These are phyloP conservation scores for Vigna trinervia DNA, from an alignment of 306 rosid genomes.

Conservation along the genomic window DNA sequence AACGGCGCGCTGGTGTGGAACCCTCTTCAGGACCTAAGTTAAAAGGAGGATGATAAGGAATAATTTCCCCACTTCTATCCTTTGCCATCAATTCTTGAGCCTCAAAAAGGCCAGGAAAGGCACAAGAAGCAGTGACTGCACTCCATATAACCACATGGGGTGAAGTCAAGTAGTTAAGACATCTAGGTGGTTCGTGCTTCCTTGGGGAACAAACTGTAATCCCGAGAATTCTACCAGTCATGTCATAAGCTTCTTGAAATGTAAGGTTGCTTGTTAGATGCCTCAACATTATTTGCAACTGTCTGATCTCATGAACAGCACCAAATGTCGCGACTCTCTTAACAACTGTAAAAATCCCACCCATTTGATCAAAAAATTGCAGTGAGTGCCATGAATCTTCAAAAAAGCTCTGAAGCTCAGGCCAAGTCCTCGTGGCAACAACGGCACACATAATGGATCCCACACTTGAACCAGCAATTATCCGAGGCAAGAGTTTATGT, in stretches of 20 bases:
- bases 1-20: slow-evolving; percentile 73
- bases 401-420: slow-evolving; percentile 91
- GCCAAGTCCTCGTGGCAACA: slow-evolving; percentile 98
- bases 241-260: slow-evolving; percentile 97
- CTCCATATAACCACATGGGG: slow-evolving; percentile 99
- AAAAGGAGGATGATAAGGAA: slow-evolving; percentile 96
- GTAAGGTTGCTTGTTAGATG: slow-evolving; percentile 90
- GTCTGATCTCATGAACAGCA: slow-evolving; percentile 94
- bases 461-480: slow-evolving; percentile 96
- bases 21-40: slow-evolving; percentile 91
- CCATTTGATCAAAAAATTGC: slow-evolving; percentile 91
- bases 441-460: slow-evolving; percentile 95
- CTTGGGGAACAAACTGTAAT: slow-evolving; percentile 97
- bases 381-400: slow-evolving; percentile 89
- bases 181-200: slow-evolving; percentile 98
- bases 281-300: slow-evolving; percentile 90
- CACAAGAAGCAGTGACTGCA: slow-evolving; percentile 98
- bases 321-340: slow-evolving; percentile 85
- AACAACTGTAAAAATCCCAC: slow-evolving; percentile 89
- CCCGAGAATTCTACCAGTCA: slow-evolving; percentile 96
- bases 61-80: slow-evolving; percentile 92
- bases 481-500: slow-evolving; percentile 91
- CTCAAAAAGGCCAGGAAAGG: slow-evolving; percentile 98
- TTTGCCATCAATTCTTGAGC: slow-evolving; percentile 99
- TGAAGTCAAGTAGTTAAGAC: slow-evolving; percentile 97